Percentiles rank a stretch among this genome's conserved stretches.
phyloP scores from a whole-genome alignment of 257 asterid genomes.

The Rubia yunnanensis region DNA sequence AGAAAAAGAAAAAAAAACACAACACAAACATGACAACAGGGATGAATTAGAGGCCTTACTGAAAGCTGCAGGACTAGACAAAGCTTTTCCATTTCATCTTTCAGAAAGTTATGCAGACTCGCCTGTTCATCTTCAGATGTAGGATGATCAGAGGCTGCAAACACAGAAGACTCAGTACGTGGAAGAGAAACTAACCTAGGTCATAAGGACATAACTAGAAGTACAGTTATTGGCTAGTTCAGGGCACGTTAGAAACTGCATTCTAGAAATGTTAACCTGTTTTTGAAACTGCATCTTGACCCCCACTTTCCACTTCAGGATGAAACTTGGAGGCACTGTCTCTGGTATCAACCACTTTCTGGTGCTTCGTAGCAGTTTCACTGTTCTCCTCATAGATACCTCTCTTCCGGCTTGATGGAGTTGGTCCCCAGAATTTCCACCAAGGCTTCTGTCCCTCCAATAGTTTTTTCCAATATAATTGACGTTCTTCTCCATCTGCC shows the following conservation, averaged over 20 bases:
- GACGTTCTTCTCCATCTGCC: conserved; percentile 47
- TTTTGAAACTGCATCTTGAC: conserved; percentile 15
- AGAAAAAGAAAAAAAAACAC: neutral
- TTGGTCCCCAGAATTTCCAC: conserved; percentile 50
- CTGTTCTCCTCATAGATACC: conserved; percentile 38
- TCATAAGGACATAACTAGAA: neutral
- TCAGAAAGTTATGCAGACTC: conserved; percentile 24
- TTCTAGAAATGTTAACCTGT: conserved; percentile 19
- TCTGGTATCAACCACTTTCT: conserved; percentile 34
- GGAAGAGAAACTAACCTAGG: neutral
- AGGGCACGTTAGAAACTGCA: neutral
- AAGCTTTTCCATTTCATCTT: conserved; percentile 29
- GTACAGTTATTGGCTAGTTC: neutral
- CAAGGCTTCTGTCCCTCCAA: conserved; percentile 48
- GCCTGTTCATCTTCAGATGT: conserved; percentile 32
- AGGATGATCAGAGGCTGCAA: conserved; percentile 15
- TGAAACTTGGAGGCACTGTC: conserved; percentile 20
- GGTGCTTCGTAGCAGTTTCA: conserved; percentile 48
- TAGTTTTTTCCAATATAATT: conserved; percentile 63
- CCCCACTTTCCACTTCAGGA: conserved; percentile 14
- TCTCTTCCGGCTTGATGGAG: conserved; percentile 69
- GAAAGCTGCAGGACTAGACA: conserved; percentile 35
- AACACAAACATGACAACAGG: neutral
- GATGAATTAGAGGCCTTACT: conserved; percentile 38
- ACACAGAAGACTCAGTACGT: conserved; percentile 7